phyloP scores from a whole-genome alignment of 306 rosid species.

The Datisca glomerata region DNA sequence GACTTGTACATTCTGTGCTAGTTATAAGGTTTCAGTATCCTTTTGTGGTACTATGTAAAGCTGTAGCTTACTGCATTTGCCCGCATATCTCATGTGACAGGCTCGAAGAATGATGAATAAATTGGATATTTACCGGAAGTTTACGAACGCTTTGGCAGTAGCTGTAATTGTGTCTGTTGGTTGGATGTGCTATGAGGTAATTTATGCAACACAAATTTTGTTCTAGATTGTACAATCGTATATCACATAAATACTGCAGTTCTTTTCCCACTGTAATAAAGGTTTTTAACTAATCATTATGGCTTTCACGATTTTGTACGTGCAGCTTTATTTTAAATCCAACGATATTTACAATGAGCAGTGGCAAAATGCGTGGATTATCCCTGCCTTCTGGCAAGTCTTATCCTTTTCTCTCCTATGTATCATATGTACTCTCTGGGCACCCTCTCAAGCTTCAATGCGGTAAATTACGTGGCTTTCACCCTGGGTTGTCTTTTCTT shows the following conservation, averaged over 20 bases:
- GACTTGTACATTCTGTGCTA: too few relatives aligned
- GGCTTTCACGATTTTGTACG: constrained; percentile 3
- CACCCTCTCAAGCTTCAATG: constrained; percentile 85
- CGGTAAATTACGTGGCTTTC: constrained; percentile 32
- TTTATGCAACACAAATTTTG: constrained; percentile 3
- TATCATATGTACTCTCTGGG: constrained; percentile 84
- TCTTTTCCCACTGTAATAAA: background rate
- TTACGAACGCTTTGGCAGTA: constrained; percentile 85
- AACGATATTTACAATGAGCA: constrained; percentile 74
- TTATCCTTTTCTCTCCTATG: constrained; percentile 69
- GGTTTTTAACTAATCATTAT: background rate
- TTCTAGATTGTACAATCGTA: background rate
- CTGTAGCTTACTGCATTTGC: constrained; percentile 12
- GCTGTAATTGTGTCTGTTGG: constrained; percentile 89
- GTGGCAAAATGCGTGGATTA: constrained; percentile 91
- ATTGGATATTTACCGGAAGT: constrained; percentile 85
- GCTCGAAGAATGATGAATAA: constrained; percentile 82
- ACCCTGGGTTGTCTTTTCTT: background rate
- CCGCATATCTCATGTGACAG: constrained; percentile 36
- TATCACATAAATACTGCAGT: too few relatives aligned
- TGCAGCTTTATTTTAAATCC: constrained; percentile 82
- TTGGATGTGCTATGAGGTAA: constrained; percentile 97
- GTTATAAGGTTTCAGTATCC: too few relatives aligned
- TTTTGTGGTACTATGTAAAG: too few relatives aligned
- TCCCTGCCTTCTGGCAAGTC: constrained; percentile 97